phyloP scores from a whole-genome alignment of 495 filamentous ascomycete genomes.

The Xylaria cubensis region DNA sequence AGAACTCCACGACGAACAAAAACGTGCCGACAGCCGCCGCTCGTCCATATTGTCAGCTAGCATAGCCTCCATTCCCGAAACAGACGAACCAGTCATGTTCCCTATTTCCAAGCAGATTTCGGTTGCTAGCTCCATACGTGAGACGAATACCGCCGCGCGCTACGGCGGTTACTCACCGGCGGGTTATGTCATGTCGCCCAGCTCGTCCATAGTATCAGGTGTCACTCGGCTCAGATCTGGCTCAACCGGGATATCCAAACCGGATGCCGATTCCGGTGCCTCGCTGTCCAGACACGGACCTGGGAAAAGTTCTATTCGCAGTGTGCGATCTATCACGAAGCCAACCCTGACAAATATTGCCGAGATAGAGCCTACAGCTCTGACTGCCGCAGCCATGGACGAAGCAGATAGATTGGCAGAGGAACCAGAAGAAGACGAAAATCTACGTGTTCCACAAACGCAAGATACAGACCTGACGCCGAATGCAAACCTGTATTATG shows the following conservation, averaged over 20 bases:
- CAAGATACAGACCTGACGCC: constrained; percentile 36
- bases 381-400: constrained; percentile 54
- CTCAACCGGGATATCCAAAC: constrained; percentile 37
- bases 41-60: constrained; percentile 58
- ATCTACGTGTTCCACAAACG: constrained; percentile 30
- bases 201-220: constrained; percentile 64
- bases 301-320: constrained; percentile 53
- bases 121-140: constrained; percentile 69
- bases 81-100: constrained; percentile 43
- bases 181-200: constrained; percentile 70
- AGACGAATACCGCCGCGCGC: constrained; percentile 68
- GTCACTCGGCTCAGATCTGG: constrained; percentile 63
- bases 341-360: constrained; percentile 54
- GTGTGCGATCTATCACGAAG: constrained; percentile 47
- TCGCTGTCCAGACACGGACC: constrained; percentile 52
- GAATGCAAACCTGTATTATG: constrained; percentile 34
- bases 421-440: constrained; percentile 43
- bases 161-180: constrained; percentile 75
- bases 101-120: constrained; percentile 56
- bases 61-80: constrained; percentile 46
- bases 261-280: constrained; percentile 41
- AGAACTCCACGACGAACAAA: constrained; percentile 78
- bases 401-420: constrained; percentile 49
- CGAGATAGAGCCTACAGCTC: constrained; percentile 51
- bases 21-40: constrained; percentile 67